These are phyloP conservation scores for Naganishia liquefaciens DNA, from an alignment of 1,284 basidiomycete species.

Conservation along the genomic window DNA sequence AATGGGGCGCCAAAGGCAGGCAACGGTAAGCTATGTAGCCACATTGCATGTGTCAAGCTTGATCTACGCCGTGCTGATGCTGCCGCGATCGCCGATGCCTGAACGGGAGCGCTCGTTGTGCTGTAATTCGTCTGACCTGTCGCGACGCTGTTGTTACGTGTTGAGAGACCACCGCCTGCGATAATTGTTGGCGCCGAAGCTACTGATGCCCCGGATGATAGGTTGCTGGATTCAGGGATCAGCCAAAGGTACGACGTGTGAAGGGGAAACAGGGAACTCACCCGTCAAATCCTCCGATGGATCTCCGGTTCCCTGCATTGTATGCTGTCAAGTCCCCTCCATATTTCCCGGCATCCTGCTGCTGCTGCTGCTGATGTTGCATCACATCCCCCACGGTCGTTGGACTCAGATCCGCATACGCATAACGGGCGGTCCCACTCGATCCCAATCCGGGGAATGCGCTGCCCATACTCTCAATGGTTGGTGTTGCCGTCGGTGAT, in stretches of 20 bases:
- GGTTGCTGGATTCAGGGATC: background rate
- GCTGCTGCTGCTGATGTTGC: slow-evolving; percentile 5
- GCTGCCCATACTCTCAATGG: too few relatives aligned
- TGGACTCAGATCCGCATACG: background rate
- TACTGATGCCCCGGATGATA: slow-evolving; percentile 5
- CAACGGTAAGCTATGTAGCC: slow-evolving; percentile 24
- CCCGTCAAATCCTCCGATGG: slow-evolving; percentile 7
- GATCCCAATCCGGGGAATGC: background rate
- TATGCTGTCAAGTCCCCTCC: background rate
- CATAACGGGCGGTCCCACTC: too few relatives aligned
- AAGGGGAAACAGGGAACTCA: background rate
- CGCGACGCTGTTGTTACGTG: slow-evolving; percentile 25
- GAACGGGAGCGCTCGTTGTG: slow-evolving; percentile 10
- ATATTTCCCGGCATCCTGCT: background rate
- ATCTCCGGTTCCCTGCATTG: background rate
- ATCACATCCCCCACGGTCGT: background rate
- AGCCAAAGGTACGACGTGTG: background rate
- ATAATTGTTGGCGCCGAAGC: slow-evolving; percentile 12
- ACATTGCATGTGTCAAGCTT: slow-evolving; percentile 28
- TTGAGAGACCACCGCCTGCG: background rate
- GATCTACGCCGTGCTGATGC: slow-evolving; percentile 19
- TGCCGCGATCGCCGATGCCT: background rate
- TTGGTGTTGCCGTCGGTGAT: background rate
- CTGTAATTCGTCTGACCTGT: slow-evolving; percentile 16
- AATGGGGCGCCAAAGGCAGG: slow-evolving; percentile 8